A percentile compares a stretch with the other conserved stretches of the same genome.
phyloP scores from a whole-genome alignment of 176 grass and related monocot species.

The Bothriochloa decipiens region DNA sequence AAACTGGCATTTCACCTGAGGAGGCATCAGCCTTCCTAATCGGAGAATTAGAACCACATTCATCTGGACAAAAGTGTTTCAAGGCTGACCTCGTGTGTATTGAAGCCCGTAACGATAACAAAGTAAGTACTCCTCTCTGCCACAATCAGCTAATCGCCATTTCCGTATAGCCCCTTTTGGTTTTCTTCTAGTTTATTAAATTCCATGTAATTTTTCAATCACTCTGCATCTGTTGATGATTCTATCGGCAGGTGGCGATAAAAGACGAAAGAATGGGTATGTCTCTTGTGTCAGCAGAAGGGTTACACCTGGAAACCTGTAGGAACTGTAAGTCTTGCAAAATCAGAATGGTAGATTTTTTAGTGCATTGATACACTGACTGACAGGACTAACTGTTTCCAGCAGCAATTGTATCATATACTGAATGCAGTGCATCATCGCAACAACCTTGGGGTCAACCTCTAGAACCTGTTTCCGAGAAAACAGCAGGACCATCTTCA shows the following conservation, averaged over 20 bases:
- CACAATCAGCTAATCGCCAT: not conserved
- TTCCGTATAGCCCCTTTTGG: not conserved
- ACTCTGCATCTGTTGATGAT: not conserved
- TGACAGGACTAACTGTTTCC: not conserved
- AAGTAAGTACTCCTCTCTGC: constrained; percentile 7
- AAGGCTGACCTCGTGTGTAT: constrained; percentile 12
- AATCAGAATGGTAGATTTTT: not conserved
- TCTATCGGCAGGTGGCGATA: constrained; percentile 28
- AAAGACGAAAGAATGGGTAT: not conserved
- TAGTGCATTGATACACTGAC: not conserved
- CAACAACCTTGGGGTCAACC: not conserved
- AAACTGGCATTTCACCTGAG: not conserved
- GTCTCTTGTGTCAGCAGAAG: not conserved
- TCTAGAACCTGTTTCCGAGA: constrained; percentile 2
- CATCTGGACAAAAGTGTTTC: not conserved
- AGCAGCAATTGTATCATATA: not conserved
- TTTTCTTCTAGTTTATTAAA: not conserved
- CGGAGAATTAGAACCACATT: constrained; percentile 19
- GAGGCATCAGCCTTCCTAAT: not conserved
- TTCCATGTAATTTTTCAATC: not conserved
- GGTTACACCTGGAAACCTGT: not conserved
- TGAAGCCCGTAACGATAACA: not conserved
- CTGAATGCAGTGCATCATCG: not conserved
- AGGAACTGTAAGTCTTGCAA: constrained; percentile 36
- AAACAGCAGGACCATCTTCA: constrained; percentile 7